Percentiles rank a stretch among this genome's conserved stretches.
These are phyloP conservation scores for Ceratobasidium sp. DNA, from an alignment of 1,284 basidiomycete species.

Conservation along the genomic window DNA sequence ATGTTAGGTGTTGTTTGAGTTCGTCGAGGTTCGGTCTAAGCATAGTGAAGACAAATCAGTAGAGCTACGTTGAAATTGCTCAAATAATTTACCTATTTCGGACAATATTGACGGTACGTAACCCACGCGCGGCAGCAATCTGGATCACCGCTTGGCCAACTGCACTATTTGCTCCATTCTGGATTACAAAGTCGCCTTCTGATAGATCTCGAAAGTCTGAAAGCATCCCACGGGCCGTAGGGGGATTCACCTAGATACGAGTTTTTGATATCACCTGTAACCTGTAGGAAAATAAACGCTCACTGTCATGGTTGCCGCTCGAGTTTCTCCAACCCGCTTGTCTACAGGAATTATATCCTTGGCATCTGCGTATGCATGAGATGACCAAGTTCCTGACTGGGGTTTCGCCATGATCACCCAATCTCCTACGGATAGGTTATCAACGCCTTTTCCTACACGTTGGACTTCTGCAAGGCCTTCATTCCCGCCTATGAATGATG, in stretches of 20 bases:
- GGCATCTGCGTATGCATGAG: slow-evolving; percentile 64
- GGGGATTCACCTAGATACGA: slow-evolving; percentile 76
- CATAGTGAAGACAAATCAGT: slow-evolving; percentile 3
- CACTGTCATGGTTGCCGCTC: slow-evolving; percentile 80
- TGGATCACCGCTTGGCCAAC: slow-evolving; percentile 83
- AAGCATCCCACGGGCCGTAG: slow-evolving; percentile 85
- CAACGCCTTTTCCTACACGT: slow-evolving; percentile 56
- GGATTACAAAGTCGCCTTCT: slow-evolving; percentile 78
- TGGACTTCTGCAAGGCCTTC: slow-evolving; percentile 78
- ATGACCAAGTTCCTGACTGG: slow-evolving; percentile 83
- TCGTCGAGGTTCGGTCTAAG: slow-evolving; percentile 64
- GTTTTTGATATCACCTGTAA: neutral
- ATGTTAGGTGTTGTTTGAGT: slow-evolving; percentile 63
- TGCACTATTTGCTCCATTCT: slow-evolving; percentile 87
- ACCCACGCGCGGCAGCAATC: slow-evolving; percentile 71
- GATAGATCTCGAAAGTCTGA: slow-evolving; percentile 71
- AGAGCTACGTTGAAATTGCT: slow-evolving; percentile 14
- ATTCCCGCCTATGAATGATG: slow-evolving; percentile 76
- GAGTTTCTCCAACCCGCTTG: slow-evolving; percentile 64
- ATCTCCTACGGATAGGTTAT: slow-evolving; percentile 66
- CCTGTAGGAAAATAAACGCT: slow-evolving; percentile 46
- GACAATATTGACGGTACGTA: slow-evolving; percentile 82
- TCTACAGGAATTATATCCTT: slow-evolving; percentile 73
- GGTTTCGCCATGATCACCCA: slow-evolving; percentile 77
- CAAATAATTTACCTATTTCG: slow-evolving; percentile 74